Conservation (phyloP, 2,329 filamentous ascomycete species). For the Paecilomyces sp. region DNA sequence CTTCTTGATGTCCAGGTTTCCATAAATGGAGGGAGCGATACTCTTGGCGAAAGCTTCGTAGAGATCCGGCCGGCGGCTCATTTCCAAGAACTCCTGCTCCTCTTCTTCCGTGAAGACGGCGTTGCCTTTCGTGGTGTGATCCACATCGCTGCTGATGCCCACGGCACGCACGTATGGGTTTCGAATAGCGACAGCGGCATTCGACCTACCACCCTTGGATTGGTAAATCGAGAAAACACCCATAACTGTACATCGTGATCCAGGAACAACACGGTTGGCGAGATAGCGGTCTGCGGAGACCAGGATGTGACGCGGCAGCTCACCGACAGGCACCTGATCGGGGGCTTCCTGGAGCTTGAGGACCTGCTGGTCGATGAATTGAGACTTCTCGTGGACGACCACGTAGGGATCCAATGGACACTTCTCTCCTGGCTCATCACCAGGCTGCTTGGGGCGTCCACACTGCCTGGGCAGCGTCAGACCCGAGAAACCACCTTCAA, state of each 20-base stretch:
- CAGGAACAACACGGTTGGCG: constrained; percentile 90
- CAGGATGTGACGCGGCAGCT: constrained; percentile 87
- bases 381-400: constrained; percentile 86
- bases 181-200: constrained; percentile 83
- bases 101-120: constrained; percentile 87
- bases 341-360: constrained; percentile 97
- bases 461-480: constrained; percentile 78
- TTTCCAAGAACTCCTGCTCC: constrained; percentile 89
- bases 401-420: constrained; percentile 95
- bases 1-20: constrained; percentile 94
- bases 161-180: constrained; percentile 92
- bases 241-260: constrained; percentile 89
- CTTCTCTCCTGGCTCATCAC: constrained; percentile 61
- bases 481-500: constrained; percentile 81
- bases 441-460: constrained; percentile 51
- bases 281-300: constrained; percentile 95
- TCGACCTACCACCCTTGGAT: constrained; percentile 76
- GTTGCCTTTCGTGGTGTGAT: constrained; percentile 79
- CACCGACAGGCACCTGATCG: constrained; percentile 94
- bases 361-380: constrained; percentile 95
- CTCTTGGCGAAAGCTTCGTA: constrained; percentile 85
- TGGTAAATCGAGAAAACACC: constrained; percentile 98
- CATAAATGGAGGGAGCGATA: constrained; percentile 96
- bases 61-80: constrained; percentile 86
- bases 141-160: constrained; percentile 83